Base-by-base conservation (phyloP, 768 basidiomycete genomes). In the Collybia sp. region DNA sequence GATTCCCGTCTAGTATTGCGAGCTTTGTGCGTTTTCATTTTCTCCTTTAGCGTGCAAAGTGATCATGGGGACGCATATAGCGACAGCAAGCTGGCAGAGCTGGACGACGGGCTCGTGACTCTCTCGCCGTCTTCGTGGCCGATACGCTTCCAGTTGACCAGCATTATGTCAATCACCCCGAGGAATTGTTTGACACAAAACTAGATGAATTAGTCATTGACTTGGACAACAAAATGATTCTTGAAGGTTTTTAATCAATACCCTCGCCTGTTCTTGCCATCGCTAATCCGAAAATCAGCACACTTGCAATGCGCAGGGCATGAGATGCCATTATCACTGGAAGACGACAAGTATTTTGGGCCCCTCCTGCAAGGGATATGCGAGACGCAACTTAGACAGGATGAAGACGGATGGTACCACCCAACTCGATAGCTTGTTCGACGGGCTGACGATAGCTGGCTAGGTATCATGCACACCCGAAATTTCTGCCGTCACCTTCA, bases 1-100 rank as follows among this genome's bases (percentile, higher is more conserved):
- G 89, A 1, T 92, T 94, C 59, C 92, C 92, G 0, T 71, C 78
- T 44, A 79, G 76, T 35, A 66, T 93, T 31, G 85, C 92, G 0
- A 93, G 88, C 53, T 86, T 92, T 47, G 90, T 92, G 47, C 55
- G 79, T 61, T 4, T 20, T 3, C 11, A 30, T 41, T 37, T 45
- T 19, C 17, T 13, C 32, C 37, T 41, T 20, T 19, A n/a, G 30
- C 8, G 10, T 20, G 5, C 30, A 13, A 15, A 12, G 30, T 45
- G 34, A 40, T 6, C 41, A 44, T 19, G 47, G 37, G 36, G 10
- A 32, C 6, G 5, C 42, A 15, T 30, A 45, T 53, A 93, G 90
- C 75, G 86, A 34, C 93, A 95, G 70, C 91, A 95, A 77, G 81
- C 85, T 12, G 91, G 93, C 30, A 73, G 92, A 54, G 92, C 90